Conservation (phyloP, 192 early-diverging fungal species). For the Coemansia sp. region DNA sequence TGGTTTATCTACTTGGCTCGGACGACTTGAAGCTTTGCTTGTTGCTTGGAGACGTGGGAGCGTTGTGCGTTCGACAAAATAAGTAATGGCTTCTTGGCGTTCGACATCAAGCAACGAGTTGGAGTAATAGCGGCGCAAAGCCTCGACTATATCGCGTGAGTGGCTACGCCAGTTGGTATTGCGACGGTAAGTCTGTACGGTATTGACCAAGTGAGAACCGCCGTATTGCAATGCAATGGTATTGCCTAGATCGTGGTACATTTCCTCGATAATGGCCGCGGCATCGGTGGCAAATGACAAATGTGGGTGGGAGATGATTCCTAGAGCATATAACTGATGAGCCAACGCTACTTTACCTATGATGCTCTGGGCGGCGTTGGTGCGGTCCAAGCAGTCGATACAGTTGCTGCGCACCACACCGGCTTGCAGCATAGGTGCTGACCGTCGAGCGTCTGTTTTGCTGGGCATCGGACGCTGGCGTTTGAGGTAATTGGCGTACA, state of each 20-base stretch:
- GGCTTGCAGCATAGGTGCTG: conserved; percentile 59
- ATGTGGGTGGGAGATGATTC: conserved; percentile 72
- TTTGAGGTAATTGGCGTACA: conserved; percentile 41
- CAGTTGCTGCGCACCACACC: conserved; percentile 96
- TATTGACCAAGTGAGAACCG: conserved; percentile 97
- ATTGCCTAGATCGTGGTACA: conserved; percentile 98
- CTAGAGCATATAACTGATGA: conserved; percentile 89
- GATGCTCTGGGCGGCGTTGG: conserved; percentile 95
- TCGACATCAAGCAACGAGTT: conserved; percentile 96
- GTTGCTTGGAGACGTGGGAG: conserved; percentile 27
- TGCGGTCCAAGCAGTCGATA: conserved; percentile 97
- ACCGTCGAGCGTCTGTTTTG: neutral
- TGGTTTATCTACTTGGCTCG: conserved; percentile 46
- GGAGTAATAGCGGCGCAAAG: conserved; percentile 86
- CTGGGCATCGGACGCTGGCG: conserved; percentile 15
- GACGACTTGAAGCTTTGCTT: conserved; percentile 10
- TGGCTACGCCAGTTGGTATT: conserved; percentile 94
- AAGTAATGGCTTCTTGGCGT: conserved; percentile 94
- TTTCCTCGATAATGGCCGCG: conserved; percentile 88
- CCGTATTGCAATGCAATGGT: conserved; percentile 96
- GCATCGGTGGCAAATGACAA: conserved; percentile 94
- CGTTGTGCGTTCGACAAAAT: conserved; percentile 65
- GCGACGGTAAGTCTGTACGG: conserved; percentile 96
- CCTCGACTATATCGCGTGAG: conserved; percentile 95
- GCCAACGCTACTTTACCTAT: conserved; percentile 93